phyloP scores from a whole-genome alignment of 169 alveolate species.

The Neospora caninum region DNA sequence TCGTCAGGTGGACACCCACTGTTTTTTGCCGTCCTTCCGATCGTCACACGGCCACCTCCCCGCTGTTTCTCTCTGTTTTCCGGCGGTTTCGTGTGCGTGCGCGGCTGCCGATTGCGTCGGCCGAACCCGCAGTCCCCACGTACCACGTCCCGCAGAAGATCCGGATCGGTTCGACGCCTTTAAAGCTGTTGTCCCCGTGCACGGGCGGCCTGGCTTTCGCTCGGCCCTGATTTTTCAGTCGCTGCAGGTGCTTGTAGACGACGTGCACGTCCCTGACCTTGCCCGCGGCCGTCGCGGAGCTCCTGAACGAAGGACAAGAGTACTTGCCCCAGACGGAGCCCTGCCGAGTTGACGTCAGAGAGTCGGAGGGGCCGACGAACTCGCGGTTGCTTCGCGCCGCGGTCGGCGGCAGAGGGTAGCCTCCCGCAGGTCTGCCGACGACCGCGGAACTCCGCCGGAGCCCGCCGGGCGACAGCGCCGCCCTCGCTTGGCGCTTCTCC shows the following conservation, averaged over 20 bases:
- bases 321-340: too few species aligned
- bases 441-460: neutral
- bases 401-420: too few species aligned
- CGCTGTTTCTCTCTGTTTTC: too few species aligned
- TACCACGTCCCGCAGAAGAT: conserved; percentile 21
- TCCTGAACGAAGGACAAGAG: neutral
- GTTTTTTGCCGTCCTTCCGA: too few species aligned
- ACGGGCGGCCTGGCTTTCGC: neutral
- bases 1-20: too few species aligned
- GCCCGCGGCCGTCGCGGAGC: neutral
- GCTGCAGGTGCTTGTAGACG: neutral
- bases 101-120: too few species aligned
- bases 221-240: neutral
- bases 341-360: too few species aligned
- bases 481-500: neutral
- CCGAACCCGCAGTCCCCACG: neutral
- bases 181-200: neutral
- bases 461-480: neutral
- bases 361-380: too few species aligned
- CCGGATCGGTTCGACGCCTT: neutral
- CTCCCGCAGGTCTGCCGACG: neutral
- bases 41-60: too few species aligned
- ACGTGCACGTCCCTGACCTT: neutral
- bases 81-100: too few species aligned
- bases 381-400: too few species aligned